Conservation (phyloP, 768 basidiomycete genomes). For the Boletus rubescentipes region DNA sequence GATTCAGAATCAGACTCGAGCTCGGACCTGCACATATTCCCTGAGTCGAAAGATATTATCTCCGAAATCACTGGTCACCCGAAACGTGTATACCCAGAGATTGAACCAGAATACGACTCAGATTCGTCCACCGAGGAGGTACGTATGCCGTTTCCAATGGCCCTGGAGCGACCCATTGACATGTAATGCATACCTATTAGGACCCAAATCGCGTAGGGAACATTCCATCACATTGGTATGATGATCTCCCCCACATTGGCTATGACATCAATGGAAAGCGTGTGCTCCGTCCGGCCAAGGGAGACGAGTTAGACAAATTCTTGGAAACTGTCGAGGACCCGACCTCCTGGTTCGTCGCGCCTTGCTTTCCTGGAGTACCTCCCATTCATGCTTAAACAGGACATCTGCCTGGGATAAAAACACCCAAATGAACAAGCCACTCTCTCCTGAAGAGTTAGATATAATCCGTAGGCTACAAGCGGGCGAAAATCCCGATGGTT, state of each 20-base stretch:
- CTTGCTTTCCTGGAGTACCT: neutral
- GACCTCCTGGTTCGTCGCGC: slow-evolving; percentile 66
- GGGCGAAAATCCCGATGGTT: slow-evolving; percentile 87
- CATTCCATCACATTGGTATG: slow-evolving; percentile 98
- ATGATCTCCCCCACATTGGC: slow-evolving; percentile 98
- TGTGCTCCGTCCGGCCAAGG: slow-evolving; percentile 89
- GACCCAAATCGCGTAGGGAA: slow-evolving; percentile 93
- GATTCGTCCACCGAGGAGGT: slow-evolving; percentile 94
- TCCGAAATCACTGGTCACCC: slow-evolving; percentile 83
- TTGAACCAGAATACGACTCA: slow-evolving; percentile 88
- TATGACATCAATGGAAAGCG: slow-evolving; percentile 95
- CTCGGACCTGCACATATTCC: slow-evolving; percentile 55
- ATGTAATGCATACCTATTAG: slow-evolving; percentile 43
- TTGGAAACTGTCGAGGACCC: slow-evolving; percentile 91
- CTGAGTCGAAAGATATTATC: slow-evolving; percentile 64
- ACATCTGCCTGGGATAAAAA: slow-evolving; percentile 91
- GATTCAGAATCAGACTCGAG: slow-evolving; percentile 34
- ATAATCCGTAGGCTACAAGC: slow-evolving; percentile 90
- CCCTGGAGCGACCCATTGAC: neutral
- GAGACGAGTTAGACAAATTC: slow-evolving; percentile 98
- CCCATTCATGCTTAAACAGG: slow-evolving; percentile 43
- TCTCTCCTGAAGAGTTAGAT: slow-evolving; percentile 89
- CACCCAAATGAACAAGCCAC: slow-evolving; percentile 78
- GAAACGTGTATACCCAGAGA: slow-evolving; percentile 83
- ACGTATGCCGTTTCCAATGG: slow-evolving; percentile 29